Percentiles rank a stretch among this genome's conserved stretches.
Conservation (phyloP, 257 asterid species). For the Lithospermum erythrorhizon region DNA sequence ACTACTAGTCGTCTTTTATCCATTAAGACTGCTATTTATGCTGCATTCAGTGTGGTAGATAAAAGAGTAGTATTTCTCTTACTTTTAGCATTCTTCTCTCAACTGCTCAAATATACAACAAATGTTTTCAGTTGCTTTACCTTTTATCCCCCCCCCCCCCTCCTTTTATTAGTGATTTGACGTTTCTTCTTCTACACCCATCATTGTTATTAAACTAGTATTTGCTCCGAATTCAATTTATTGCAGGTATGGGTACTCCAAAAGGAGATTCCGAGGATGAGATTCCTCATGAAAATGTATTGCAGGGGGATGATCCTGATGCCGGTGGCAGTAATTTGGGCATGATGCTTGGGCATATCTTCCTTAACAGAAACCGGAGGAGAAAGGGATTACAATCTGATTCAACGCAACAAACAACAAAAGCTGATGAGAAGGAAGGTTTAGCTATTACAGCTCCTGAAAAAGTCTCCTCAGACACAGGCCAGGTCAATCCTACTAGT, state of each 20-base stretch:
- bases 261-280: slow-evolving; percentile 20
- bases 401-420: slow-evolving; percentile 6
- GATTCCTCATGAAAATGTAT: slow-evolving; percentile 22
- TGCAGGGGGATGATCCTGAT: slow-evolving; percentile 2
- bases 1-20: no score
- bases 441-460: slow-evolving; percentile 8
- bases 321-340: slow-evolving; percentile 1
- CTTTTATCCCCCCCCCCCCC: background rate
- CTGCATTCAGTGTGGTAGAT: no score
- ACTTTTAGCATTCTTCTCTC: no score
- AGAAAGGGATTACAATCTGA: slow-evolving; percentile 12
- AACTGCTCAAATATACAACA: no score
- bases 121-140: no score
- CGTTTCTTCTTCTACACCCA: background rate
- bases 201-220: background rate
- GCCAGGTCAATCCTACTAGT: background rate
- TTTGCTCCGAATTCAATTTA: background rate
- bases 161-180: background rate
- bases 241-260: slow-evolving; percentile 20
- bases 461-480: slow-evolving; percentile 15
- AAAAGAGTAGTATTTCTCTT: no score
- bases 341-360: background rate
- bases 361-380: background rate
- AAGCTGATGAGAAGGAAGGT: slow-evolving; percentile 15
- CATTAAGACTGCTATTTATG: no score